These are phyloP conservation scores for Cucurbita ficifolia DNA, from an alignment of 306 rosid genomes.

Conservation along the genomic window DNA sequence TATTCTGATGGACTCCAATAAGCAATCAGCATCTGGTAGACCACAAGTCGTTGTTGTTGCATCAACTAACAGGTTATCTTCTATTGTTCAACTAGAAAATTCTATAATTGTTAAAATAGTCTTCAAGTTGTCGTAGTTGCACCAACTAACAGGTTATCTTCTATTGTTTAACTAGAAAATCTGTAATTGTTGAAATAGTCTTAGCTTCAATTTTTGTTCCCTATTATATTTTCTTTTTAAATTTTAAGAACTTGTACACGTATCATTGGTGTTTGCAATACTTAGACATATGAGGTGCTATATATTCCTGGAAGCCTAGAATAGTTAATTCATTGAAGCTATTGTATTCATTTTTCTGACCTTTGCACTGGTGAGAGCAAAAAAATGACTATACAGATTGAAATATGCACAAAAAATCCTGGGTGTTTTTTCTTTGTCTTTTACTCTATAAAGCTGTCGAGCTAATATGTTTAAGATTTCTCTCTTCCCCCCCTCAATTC, in stretches of 20 bases:
- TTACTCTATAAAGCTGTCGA: not conserved
- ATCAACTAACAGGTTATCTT: slow-evolving; percentile 59
- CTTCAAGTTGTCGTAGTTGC: slow-evolving; percentile 68
- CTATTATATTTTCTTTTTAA: not conserved
- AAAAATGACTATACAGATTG: not conserved
- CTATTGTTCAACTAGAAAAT: not conserved
- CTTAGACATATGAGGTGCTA: slow-evolving; percentile 2
- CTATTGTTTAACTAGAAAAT: not conserved
- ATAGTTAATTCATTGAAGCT: not conserved
- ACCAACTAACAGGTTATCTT: slow-evolving; percentile 57
- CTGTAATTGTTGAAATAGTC: too few species aligned
- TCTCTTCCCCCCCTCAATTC: not conserved
- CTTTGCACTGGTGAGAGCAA: not conserved
- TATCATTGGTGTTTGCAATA: not conserved
- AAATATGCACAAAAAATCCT: not conserved
- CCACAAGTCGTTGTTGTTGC: slow-evolving; percentile 76
- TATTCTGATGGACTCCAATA: slow-evolving; percentile 57
- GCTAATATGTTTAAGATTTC: not conserved
- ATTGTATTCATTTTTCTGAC: not conserved
- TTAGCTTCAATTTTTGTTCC: not conserved
- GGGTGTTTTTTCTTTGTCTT: not conserved
- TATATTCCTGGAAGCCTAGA: not conserved
- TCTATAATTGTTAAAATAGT: not conserved
- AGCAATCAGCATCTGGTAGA: slow-evolving; percentile 24
- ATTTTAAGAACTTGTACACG: not conserved